Conservation (phyloP, 2,329 filamentous ascomycete species). For the Capronia coronata region DNA sequence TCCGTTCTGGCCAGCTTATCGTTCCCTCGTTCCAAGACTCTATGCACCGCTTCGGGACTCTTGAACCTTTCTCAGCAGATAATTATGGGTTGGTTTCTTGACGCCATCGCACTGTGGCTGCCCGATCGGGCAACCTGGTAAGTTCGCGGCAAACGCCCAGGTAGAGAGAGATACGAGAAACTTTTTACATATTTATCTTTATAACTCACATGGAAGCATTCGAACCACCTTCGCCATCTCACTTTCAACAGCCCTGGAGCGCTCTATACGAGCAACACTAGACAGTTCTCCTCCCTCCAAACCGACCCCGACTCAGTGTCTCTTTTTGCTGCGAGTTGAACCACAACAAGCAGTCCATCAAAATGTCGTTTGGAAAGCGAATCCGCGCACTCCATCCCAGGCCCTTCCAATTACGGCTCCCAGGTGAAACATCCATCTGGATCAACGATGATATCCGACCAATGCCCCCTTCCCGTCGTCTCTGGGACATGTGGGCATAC, state of each 20-base stretch:
- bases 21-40: too few species aligned
- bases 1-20: too few species aligned
- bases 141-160: too few species aligned
- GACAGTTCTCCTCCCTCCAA: too few species aligned
- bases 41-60: neutral
- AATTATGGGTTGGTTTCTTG: neutral
- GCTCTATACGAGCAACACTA: too few species aligned
- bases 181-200: too few species aligned
- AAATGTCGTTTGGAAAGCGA: conserved; percentile 3
- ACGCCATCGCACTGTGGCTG: neutral
- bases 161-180: too few species aligned
- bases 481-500: conserved; percentile 30
- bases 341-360: neutral
- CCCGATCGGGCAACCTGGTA: neutral
- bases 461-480: conserved; percentile 35
- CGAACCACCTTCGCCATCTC: neutral
- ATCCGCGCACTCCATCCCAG: conserved; percentile 6
- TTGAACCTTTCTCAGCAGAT: neutral
- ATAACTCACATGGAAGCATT: neutral
- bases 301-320: neutral
- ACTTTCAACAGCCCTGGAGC: too few species aligned
- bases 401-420: conserved; percentile 4
- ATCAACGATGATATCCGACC: conserved; percentile 40
- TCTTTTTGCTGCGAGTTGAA: neutral
- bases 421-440: conserved; percentile 23